phyloP scores from a whole-genome alignment of 2,329 filamentous ascomycete species.

The Chaetothyriales sp. region DNA sequence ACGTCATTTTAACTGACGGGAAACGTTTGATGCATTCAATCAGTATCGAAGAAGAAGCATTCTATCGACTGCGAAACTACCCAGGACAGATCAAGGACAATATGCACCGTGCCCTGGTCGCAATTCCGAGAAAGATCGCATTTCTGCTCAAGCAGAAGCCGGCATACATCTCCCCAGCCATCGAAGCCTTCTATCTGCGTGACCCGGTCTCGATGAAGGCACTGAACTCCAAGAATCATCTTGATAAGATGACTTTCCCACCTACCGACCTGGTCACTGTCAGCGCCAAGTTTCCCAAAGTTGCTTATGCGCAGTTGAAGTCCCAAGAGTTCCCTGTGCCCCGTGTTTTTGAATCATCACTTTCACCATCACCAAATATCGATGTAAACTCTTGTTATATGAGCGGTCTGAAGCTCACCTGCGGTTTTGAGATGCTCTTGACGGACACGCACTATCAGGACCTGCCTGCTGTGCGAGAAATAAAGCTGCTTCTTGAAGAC shows the following conservation, averaged over 20 bases:
- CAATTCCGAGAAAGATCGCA: slow-evolving; percentile 68
- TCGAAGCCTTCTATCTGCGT: slow-evolving; percentile 85
- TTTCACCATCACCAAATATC: background rate
- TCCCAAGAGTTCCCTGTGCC: slow-evolving; percentile 66
- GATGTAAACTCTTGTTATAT: background rate
- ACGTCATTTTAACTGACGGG: slow-evolving; percentile 43
- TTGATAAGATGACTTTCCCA: slow-evolving; percentile 46
- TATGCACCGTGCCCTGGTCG: slow-evolving; percentile 60
- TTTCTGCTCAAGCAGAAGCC: slow-evolving; percentile 64
- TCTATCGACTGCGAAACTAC: slow-evolving; percentile 76
- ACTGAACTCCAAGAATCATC: slow-evolving; percentile 44
- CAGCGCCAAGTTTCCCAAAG: slow-evolving; percentile 70
- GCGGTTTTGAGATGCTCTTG: slow-evolving; percentile 80
- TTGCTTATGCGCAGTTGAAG: slow-evolving; percentile 79
- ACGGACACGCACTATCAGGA: slow-evolving; percentile 54
- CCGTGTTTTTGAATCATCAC: slow-evolving; percentile 34
- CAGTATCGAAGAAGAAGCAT: slow-evolving; percentile 73
- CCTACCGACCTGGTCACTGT: slow-evolving; percentile 67
- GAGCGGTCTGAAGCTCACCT: slow-evolving; percentile 71
- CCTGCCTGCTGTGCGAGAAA: slow-evolving; percentile 56
- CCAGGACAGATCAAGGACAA: slow-evolving; percentile 60
- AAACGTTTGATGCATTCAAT: slow-evolving; percentile 54
- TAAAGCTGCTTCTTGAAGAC: slow-evolving; percentile 64
- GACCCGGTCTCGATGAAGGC: slow-evolving; percentile 64
- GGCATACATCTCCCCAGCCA: slow-evolving; percentile 63